Evolutionary conservation across 2,329 filamentous ascomycete genomes (phyloP).

Genomic region (Ambrosiella beaveri): DNA sequence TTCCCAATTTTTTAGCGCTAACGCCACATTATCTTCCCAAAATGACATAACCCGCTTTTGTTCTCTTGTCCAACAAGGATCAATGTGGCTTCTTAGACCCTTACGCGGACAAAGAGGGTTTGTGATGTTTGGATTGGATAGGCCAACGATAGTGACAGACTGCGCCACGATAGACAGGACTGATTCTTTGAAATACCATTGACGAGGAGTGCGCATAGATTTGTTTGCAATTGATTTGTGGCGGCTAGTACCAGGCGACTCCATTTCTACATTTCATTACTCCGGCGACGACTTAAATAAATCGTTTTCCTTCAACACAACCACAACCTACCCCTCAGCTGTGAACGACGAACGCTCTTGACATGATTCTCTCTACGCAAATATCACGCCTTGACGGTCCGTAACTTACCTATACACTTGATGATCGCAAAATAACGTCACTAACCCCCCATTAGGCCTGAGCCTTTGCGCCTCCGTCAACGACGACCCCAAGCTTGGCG

Average conservation of each 20-base stretch:
- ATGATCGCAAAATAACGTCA: background rate
- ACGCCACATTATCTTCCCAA: background rate
- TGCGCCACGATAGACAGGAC: no score
- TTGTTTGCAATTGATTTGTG: no score
- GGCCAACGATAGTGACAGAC: no score
- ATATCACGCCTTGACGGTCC: constrained; percentile 84
- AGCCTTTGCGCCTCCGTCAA: constrained; percentile 92
- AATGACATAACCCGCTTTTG: no score
- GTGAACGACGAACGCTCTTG: no score
- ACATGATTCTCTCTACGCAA: constrained; percentile 81
- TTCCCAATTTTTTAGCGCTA: background rate
- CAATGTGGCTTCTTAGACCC: background rate
- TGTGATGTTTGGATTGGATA: background rate
- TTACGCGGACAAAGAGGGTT: background rate
- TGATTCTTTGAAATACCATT: no score
- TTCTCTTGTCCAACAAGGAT: background rate
- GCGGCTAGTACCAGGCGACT: no score
- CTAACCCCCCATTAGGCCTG: constrained; percentile 43
- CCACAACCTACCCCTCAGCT: no score
- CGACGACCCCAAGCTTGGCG: constrained; percentile 67
- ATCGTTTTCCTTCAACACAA: no score
- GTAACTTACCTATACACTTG: constrained; percentile 9
- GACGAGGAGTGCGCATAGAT: no score
- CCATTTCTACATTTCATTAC: no score
- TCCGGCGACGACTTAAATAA: no score